These are phyloP conservation scores for Didymella sp. DNA, from an alignment of 2,329 filamentous ascomycete genomes.

Conservation along the genomic window DNA sequence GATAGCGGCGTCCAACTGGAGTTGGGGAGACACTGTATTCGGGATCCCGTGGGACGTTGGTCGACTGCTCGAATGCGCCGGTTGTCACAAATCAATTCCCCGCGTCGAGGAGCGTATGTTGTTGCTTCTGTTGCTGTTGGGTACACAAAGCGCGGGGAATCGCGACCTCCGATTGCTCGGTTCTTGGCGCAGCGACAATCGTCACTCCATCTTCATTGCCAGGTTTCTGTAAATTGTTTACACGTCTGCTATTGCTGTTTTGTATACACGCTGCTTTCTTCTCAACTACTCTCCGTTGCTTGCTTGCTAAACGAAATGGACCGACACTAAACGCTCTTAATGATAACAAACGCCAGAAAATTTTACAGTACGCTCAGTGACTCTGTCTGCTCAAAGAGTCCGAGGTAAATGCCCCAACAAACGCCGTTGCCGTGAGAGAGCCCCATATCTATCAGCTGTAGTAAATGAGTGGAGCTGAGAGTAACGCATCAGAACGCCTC, in stretches of 20 bases:
- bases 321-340: constrained; percentile 12
- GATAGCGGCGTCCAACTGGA: neutral
- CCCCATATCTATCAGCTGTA: constrained; percentile 28
- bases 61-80: neutral
- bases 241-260: constrained; percentile 12
- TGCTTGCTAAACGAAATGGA: neutral
- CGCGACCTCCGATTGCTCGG: constrained; percentile 27
- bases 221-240: neutral
- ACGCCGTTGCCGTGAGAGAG: constrained; percentile 31
- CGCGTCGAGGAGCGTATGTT: neutral
- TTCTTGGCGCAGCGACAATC: constrained; percentile 7
- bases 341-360: constrained; percentile 11
- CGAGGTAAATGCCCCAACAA: constrained; percentile 20
- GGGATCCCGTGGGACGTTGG: too few species aligned
- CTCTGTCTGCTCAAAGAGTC: constrained; percentile 6
- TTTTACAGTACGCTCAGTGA: constrained; percentile 11
- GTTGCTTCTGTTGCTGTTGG: neutral
- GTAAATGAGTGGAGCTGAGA: constrained; percentile 44
- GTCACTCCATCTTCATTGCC: neutral
- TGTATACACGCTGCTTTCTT: neutral
- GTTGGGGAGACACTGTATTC: too few species aligned
- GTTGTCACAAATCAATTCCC: neutral
- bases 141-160: constrained; percentile 25
- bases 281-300: neutral
- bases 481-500: constrained; percentile 32